Conservation (phyloP, 345 rosid genomes). For the Moricandia moricandioides region DNA sequence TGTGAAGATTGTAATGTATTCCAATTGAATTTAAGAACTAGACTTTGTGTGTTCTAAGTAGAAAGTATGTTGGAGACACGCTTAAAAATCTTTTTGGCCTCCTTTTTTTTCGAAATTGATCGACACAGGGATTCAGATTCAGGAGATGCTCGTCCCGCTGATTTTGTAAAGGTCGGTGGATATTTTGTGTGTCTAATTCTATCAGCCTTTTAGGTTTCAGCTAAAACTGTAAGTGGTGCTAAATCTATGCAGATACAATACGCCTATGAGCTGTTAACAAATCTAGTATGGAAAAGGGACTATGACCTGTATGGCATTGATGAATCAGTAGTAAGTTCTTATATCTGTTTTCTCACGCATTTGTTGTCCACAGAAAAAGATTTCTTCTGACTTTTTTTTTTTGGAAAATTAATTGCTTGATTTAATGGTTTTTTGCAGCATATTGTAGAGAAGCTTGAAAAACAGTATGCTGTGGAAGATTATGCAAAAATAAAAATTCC, state of each 20-base stretch:
- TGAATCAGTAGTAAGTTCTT: constrained; percentile 66
- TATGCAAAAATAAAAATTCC: constrained; percentile 56
- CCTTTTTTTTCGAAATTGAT: not conserved
- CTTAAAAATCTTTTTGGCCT: not conserved
- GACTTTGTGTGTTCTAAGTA: constrained; percentile 3
- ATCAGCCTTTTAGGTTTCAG: not conserved
- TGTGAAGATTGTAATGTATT: not conserved
- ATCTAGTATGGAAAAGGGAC: constrained; percentile 77
- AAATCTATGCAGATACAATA: constrained; percentile 60
- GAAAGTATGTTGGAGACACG: not conserved
- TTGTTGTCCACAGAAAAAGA: not conserved
- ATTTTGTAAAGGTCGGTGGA: constrained; percentile 63
- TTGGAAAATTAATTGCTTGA: constrained; percentile 2
- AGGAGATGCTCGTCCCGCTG: constrained; percentile 42
- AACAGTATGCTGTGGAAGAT: constrained; percentile 45
- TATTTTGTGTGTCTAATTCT: not conserved
- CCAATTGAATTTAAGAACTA: constrained; percentile 6
- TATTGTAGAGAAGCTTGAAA: constrained; percentile 47
- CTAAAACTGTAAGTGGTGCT: not conserved
- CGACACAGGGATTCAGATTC: constrained; percentile 57
- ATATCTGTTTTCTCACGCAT: not conserved
- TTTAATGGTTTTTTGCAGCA: constrained; percentile 52
- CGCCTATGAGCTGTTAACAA: constrained; percentile 74
- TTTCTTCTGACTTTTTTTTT: not conserved
- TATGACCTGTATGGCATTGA: constrained; percentile 77